phyloP scores from a whole-genome alignment of 345 rosid genomes.

The Populus alba region DNA sequence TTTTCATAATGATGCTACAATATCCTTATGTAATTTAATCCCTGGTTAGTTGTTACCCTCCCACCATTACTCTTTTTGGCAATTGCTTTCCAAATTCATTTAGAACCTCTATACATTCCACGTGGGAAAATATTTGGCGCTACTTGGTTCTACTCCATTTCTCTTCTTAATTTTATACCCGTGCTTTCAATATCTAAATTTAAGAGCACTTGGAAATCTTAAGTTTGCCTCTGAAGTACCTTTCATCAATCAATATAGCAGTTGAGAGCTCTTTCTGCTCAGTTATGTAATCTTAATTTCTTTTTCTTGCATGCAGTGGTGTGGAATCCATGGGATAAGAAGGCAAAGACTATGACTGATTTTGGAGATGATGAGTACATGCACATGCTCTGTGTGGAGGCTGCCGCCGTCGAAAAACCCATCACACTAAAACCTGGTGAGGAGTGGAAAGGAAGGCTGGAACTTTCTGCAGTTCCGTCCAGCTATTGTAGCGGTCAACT shows the following conservation, averaged over 20 bases:
- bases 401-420: conserved; percentile 22
- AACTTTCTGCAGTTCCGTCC: conserved; percentile 85
- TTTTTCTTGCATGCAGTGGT: conserved; percentile 16
- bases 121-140: not conserved
- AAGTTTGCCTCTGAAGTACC: not conserved
- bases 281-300: not conserved
- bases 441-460: conserved; percentile 93
- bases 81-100: not conserved
- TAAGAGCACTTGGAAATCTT: not conserved
- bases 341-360: conserved; percentile 25
- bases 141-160: not conserved
- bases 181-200: not conserved
- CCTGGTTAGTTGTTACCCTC: not conserved
- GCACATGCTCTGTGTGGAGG: conserved; percentile 37
- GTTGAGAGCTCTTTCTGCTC: not conserved
- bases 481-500: conserved; percentile 96
- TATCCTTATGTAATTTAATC: not conserved
- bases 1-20: not conserved
- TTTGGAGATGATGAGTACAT: conserved; percentile 72
- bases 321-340: conserved; percentile 33
- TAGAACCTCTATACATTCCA: not conserved
- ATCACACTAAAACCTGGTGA: conserved; percentile 36
- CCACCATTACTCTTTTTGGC: no score
- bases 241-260: not conserved
- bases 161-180: not conserved